Conservation (phyloP, 352 stramenopile genomes). For the Globisporangium rhizosaccharum region DNA sequence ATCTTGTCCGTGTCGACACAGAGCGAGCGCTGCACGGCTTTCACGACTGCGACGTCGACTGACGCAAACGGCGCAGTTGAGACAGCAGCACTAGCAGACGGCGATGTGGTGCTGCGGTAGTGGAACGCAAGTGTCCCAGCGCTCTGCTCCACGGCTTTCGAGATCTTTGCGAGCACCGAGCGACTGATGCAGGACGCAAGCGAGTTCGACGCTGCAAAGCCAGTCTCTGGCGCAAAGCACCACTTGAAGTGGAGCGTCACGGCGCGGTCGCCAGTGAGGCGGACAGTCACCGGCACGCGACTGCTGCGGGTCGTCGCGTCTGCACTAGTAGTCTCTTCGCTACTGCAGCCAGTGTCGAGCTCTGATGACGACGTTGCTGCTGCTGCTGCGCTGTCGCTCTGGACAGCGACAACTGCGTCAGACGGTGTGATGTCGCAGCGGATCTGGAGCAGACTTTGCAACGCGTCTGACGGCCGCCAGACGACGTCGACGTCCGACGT, state of each 20-base stretch:
- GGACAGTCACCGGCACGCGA: constrained; percentile 37
- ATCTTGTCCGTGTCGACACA: constrained; percentile 60
- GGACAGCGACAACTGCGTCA: constrained; percentile 24
- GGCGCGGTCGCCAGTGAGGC: constrained; percentile 25
- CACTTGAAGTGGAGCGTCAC: constrained; percentile 52
- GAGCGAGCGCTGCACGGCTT: constrained; percentile 59
- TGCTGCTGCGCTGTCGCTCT: constrained; percentile 1
- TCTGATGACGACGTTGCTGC: no score
- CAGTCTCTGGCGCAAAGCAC: constrained; percentile 55
- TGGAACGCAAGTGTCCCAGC: constrained; percentile 60
- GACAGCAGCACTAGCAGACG: constrained; percentile 5
- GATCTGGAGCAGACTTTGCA: constrained; percentile 51
- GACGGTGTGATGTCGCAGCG: constrained; percentile 30
- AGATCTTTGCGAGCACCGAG: constrained; percentile 58
- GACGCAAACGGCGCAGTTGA: constrained; percentile 17
- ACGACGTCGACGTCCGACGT: constrained; percentile 35
- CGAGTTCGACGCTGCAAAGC: constrained; percentile 56
- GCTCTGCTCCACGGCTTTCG: constrained; percentile 39
- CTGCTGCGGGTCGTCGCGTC: constrained; percentile 1
- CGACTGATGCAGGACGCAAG: constrained; percentile 67
- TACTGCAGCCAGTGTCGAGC: not conserved
- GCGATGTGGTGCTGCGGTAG: constrained; percentile 11
- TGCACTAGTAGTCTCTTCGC: not conserved
- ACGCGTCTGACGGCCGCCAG: constrained; percentile 45
- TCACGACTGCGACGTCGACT: constrained; percentile 61